These are phyloP conservation scores for Globisporangium radiosum DNA, from an alignment of 352 stramenopile species.

Conservation along the genomic window DNA sequence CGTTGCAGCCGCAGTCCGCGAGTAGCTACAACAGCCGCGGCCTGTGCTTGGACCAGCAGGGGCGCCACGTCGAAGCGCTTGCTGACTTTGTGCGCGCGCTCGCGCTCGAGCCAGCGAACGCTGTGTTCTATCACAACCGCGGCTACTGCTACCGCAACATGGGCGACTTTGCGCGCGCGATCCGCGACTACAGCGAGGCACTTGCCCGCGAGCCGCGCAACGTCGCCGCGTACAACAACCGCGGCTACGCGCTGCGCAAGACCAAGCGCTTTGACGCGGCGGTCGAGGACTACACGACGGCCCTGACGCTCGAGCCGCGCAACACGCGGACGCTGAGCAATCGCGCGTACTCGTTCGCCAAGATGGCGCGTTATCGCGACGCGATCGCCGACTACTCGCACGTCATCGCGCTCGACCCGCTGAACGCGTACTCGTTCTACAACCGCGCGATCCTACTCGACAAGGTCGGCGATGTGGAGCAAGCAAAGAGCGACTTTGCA, in stretches of 20 bases:
- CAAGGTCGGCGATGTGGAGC: constrained; percentile 44
- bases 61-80: constrained; percentile 51
- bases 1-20: constrained; percentile 43
- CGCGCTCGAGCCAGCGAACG: constrained; percentile 58
- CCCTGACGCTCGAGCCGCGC: constrained; percentile 57
- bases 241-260: constrained; percentile 81
- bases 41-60: constrained; percentile 69
- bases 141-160: constrained; percentile 82
- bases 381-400: constrained; percentile 72
- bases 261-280: constrained; percentile 55
- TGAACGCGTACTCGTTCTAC: constrained; percentile 79
- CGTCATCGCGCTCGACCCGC: constrained; percentile 61
- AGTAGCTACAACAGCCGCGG: constrained; percentile 81
- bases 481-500: constrained; percentile 35
- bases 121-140: constrained; percentile 82
- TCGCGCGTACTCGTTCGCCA: constrained; percentile 78
- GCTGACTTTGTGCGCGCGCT: constrained; percentile 67
- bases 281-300: constrained; percentile 68
- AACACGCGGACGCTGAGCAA: constrained; percentile 84
- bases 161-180: constrained; percentile 58
- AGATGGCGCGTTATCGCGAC: constrained; percentile 59
- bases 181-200: constrained; percentile 61
- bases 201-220: constrained; percentile 61
- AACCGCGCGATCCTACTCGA: constrained; percentile 81
- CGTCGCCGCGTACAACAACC: constrained; percentile 77